A percentile compares a stretch with the other conserved stretches of the same genome.
Evolutionary conservation across 179 eudicot genomes (phyloP).

Genomic region (Actinidia arguta): DNA sequence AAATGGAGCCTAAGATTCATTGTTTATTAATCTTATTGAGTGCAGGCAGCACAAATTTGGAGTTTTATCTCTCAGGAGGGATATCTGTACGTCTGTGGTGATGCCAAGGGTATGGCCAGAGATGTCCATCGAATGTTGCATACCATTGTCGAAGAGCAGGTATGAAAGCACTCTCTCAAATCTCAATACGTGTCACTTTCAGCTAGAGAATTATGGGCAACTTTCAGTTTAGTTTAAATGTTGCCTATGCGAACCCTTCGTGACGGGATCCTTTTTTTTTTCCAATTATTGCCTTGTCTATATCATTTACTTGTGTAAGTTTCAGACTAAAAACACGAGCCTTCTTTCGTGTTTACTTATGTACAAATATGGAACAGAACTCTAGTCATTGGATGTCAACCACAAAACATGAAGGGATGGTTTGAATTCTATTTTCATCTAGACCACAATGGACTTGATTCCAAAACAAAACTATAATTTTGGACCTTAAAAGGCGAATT

Average conservation of each 20-base stretch:
- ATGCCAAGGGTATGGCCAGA: conserved; percentile 82
- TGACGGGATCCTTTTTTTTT: no score
- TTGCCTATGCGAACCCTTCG: background rate
- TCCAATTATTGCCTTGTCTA: no score
- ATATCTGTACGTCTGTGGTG: conserved; percentile 71
- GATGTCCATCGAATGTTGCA: conserved; percentile 76
- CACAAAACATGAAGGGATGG: background rate
- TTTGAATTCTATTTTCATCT: background rate
- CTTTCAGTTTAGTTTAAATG: background rate
- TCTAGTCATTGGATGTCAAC: background rate
- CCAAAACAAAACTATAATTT: background rate
- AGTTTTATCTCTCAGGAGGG: conserved; percentile 50
- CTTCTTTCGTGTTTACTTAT: background rate
- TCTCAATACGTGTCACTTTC: conserved; percentile 12
- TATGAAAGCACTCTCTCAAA: conserved; percentile 28
- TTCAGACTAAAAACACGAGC: background rate
- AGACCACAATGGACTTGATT: background rate
- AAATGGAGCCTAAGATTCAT: background rate
- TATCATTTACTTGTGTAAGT: no score
- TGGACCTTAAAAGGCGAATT: background rate
- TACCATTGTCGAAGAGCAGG: conserved; percentile 72
- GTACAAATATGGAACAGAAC: background rate
- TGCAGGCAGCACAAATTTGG: conserved; percentile 73
- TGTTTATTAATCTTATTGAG: conserved; percentile 4
- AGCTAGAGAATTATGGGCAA: background rate